phyloP scores from a whole-genome alignment of 106 monocot species.

The Dioscorea alata region DNA sequence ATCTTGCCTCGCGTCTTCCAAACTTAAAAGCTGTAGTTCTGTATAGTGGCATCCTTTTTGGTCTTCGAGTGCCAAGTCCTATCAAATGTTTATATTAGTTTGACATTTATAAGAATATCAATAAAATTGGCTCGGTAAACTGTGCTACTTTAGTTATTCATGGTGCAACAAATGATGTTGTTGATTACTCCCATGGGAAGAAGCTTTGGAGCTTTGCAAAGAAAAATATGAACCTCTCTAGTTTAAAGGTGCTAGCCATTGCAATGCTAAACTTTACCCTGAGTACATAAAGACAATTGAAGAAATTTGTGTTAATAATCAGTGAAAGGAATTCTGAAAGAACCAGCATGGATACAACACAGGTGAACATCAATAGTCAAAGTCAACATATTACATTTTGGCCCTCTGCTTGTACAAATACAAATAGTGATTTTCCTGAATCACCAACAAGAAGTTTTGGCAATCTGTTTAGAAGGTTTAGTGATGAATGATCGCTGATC shows the following conservation, averaged over 20 bases:
- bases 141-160: conserved; percentile 82
- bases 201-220: conserved; percentile 78
- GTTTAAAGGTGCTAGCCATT: conserved; percentile 91
- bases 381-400: too few species aligned
- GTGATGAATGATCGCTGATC: too few species aligned
- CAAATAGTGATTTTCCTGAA: too few species aligned
- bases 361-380: too few species aligned
- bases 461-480: too few species aligned
- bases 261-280: conserved; percentile 84
- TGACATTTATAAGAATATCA: conserved; percentile 76
- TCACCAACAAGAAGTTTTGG: too few species aligned
- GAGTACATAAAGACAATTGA: conserved; percentile 85
- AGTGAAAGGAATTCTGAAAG: too few species aligned
- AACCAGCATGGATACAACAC: too few species aligned
- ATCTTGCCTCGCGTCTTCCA: conserved; percentile 63
- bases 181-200: conserved; percentile 85
- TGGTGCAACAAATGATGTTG: conserved; percentile 83
- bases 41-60: conserved; percentile 89
- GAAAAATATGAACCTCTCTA: conserved; percentile 91
- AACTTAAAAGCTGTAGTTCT: conserved; percentile 76
- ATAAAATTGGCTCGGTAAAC: conserved; percentile 72
- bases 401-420: too few species aligned
- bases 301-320: conserved; percentile 26
- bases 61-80: conserved; percentile 83
- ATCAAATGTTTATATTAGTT: conserved; percentile 92